Percentiles rank a stretch among this genome's conserved stretches.
Evolutionary conservation across 176 grass and related monocot genomes (phyloP).

Genomic region (Thinopyrum elongatum): DNA sequence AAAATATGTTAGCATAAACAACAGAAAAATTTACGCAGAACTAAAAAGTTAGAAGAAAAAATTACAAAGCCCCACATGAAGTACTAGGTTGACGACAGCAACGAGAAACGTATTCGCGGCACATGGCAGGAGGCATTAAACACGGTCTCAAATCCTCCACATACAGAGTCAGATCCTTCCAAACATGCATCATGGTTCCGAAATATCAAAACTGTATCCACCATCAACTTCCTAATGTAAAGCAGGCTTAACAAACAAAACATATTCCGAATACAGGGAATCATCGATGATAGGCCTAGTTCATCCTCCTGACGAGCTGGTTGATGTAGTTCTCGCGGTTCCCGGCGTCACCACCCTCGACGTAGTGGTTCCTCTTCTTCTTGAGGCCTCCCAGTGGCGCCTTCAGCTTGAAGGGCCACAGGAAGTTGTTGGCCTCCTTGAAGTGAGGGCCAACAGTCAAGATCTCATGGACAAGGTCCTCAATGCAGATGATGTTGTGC

Average conservation of each 20-base stretch:
- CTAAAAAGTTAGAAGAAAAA: too few relatives aligned
- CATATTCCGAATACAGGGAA: neutral
- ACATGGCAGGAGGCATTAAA: neutral
- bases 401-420: conserved; percentile 82
- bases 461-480: conserved; percentile 74
- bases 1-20: too few relatives aligned
- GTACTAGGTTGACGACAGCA: too few relatives aligned
- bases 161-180: neutral
- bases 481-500: conserved; percentile 64
- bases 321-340: conserved; percentile 84
- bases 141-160: neutral
- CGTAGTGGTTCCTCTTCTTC: conserved; percentile 72
- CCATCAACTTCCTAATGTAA: conserved; percentile 18
- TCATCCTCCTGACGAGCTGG: conserved; percentile 66
- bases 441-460: conserved; percentile 66
- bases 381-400: conserved; percentile 52
- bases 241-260: neutral
- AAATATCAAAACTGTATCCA: conserved; percentile 55
- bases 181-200: neutral
- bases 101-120: too few relatives aligned
- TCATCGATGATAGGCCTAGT: conserved; percentile 25
- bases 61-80: too few relatives aligned
- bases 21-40: too few relatives aligned
- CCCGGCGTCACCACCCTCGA: conserved; percentile 60
- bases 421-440: conserved; percentile 68